Evolutionary conservation across 345 rosid genomes (phyloP).

Genomic region (Gossypium thurberi): DNA sequence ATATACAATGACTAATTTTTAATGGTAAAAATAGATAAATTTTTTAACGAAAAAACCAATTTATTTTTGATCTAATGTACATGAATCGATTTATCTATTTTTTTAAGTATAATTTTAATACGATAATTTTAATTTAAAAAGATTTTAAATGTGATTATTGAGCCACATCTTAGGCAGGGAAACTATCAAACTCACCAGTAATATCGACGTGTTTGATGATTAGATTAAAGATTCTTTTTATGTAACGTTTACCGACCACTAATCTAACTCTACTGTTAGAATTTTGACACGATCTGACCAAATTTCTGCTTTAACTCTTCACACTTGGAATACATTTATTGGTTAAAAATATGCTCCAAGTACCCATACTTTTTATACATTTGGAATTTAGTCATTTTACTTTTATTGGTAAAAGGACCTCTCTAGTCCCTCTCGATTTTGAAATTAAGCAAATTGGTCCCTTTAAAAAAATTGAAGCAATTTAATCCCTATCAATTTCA

Average conservation of each 20-base stretch:
- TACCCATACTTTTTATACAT: too few relatives aligned
- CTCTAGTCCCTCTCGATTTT: too few relatives aligned
- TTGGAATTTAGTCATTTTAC: too few relatives aligned
- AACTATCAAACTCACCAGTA: neutral
- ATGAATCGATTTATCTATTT: fast-evolving
- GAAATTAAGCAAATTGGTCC: too few relatives aligned
- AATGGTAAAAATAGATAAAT: fast-evolving
- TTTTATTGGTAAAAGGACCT: too few relatives aligned
- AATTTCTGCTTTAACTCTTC: neutral
- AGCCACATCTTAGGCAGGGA: neutral
- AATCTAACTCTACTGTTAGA: neutral
- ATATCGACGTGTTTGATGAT: neutral
- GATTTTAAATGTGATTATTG: neutral
- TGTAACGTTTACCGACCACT: neutral
- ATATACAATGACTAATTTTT: too few relatives aligned
- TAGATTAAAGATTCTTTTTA: neutral
- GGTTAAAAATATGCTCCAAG: too few relatives aligned
- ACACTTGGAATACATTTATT: too few relatives aligned
- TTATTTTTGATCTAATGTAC: too few relatives aligned
- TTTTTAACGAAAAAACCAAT: fast-evolving
- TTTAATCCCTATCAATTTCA: too few relatives aligned
- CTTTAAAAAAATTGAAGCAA: too few relatives aligned
- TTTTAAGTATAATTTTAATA: fast-evolving
- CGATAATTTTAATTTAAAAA: too few relatives aligned
- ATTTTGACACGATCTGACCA: neutral